Percentiles rank a stretch among this genome's conserved stretches.
These are phyloP conservation scores for Papiliotrema terrestris DNA, from an alignment of 1,284 basidiomycete species.

Conservation along the genomic window DNA sequence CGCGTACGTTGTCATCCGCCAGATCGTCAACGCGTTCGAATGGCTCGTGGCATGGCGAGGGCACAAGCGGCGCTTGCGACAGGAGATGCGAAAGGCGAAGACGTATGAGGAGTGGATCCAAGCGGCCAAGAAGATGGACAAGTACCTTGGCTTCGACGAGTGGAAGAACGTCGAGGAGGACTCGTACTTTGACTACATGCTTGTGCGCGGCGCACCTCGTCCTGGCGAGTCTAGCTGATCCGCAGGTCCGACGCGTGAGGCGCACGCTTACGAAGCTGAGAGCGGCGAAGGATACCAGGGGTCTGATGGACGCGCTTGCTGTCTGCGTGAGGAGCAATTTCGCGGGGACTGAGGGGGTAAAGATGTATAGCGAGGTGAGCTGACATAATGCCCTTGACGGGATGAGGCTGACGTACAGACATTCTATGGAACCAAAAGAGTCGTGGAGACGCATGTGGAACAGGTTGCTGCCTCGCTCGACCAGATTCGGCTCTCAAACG, in stretches of 20 bases:
- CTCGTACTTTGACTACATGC: slow-evolving; percentile 81
- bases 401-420: slow-evolving; percentile 52
- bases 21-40: slow-evolving; percentile 90
- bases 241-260: slow-evolving; percentile 36
- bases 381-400: neutral
- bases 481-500: slow-evolving; percentile 68
- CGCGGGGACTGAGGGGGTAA: slow-evolving; percentile 85
- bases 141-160: slow-evolving; percentile 73
- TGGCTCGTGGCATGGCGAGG: slow-evolving; percentile 88
- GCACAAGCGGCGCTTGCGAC: slow-evolving; percentile 70
- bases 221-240: neutral
- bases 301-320: slow-evolving; percentile 83
- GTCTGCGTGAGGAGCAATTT: slow-evolving; percentile 92
- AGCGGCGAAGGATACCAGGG: slow-evolving; percentile 65
- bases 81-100: slow-evolving; percentile 66
- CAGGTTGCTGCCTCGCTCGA: slow-evolving; percentile 72
- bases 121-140: slow-evolving; percentile 73
- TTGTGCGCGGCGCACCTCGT: slow-evolving; percentile 54
- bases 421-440: slow-evolving; percentile 79
- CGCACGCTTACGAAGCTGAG: slow-evolving; percentile 37
- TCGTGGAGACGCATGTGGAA: slow-evolving; percentile 82
- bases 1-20: slow-evolving; percentile 79
- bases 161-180: slow-evolving; percentile 86
- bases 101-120: slow-evolving; percentile 78
- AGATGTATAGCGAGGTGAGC: slow-evolving; percentile 79